These are phyloP conservation scores for Carex parvula DNA, from an alignment of 176 grass and related monocot genomes.

Conservation along the genomic window DNA sequence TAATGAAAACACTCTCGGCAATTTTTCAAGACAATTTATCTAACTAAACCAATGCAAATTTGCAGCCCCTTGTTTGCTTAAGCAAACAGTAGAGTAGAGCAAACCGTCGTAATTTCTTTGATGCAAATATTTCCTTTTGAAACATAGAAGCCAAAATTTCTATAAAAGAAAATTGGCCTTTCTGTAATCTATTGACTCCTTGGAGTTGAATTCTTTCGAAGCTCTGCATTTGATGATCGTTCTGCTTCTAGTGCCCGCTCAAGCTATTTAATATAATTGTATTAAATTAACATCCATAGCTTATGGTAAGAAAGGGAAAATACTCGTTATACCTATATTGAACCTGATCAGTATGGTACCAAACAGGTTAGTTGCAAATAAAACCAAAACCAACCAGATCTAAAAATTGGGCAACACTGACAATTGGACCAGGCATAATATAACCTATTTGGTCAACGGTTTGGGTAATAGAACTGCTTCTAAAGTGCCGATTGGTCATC, in stretches of 20 bases:
- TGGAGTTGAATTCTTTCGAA: conserved; percentile 54
- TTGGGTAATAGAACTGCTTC: not conserved
- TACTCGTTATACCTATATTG: not conserved
- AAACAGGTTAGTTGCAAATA: not conserved
- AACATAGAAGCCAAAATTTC: not conserved
- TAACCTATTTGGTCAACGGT: not conserved
- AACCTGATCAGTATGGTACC: not conserved
- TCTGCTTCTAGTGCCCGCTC: conserved; percentile 88
- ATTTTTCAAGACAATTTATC: not conserved
- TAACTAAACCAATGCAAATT: not conserved
- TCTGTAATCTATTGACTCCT: conserved; percentile 31
- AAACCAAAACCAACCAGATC: not conserved
- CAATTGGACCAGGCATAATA: not conserved
- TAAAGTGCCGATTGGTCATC: not conserved
- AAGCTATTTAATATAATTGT: conserved; percentile 43
- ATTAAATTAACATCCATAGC: not conserved
- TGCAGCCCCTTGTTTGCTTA: not conserved
- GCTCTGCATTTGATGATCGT: conserved; percentile 51
- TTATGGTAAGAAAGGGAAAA: not conserved
- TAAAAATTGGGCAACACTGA: not conserved
- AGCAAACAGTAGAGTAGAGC: not conserved
- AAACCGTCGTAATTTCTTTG: not conserved
- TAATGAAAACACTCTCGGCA: not conserved
- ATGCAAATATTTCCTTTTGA: not conserved
- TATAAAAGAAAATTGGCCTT: conserved; percentile 14